Conservation (phyloP, 441 rosid genomes). For the Gossypium lobatum region DNA sequence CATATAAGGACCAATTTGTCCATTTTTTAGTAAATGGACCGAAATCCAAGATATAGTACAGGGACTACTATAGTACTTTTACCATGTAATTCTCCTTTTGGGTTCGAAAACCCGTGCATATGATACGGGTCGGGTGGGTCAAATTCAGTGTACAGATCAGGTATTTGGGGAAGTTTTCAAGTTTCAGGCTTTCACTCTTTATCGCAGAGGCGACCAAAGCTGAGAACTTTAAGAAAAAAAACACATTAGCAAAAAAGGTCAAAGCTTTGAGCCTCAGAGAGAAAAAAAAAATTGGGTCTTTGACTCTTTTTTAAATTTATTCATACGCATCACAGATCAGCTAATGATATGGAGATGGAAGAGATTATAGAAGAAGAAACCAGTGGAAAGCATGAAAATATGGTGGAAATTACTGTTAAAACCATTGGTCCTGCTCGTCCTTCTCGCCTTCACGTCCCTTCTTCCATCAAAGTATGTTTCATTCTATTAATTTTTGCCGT, state of each 20-base stretch:
- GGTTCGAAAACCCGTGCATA: neutral
- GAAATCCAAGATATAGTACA: too few species aligned
- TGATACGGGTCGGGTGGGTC: slow-evolving; percentile 2
- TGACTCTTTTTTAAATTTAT: neutral
- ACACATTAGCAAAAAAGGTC: neutral
- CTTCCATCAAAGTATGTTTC: slow-evolving; percentile 46
- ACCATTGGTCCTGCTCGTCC: slow-evolving; percentile 79
- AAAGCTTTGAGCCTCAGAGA: neutral
- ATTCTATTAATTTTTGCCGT: neutral
- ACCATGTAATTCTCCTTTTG: neutral
- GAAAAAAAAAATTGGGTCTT: neutral
- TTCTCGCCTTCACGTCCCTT: slow-evolving; percentile 52
- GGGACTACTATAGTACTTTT: too few species aligned
- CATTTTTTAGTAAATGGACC: too few species aligned
- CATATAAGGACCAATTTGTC: too few species aligned
- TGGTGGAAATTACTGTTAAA: slow-evolving; percentile 60
- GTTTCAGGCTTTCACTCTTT: slow-evolving; percentile 4
- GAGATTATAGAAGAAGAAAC: slow-evolving; percentile 28
- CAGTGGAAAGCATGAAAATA: slow-evolving; percentile 16
- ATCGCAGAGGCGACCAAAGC: neutral
- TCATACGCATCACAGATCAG: neutral
- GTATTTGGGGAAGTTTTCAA: slow-evolving; percentile 4
- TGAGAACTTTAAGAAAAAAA: neutral
- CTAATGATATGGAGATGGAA: slow-evolving; percentile 11
- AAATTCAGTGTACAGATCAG: neutral